Percentiles rank a stretch among this genome's conserved stretches.
Conservation (phyloP, 768 basidiomycete species). For the Lactifluus hygrophoroides region DNA sequence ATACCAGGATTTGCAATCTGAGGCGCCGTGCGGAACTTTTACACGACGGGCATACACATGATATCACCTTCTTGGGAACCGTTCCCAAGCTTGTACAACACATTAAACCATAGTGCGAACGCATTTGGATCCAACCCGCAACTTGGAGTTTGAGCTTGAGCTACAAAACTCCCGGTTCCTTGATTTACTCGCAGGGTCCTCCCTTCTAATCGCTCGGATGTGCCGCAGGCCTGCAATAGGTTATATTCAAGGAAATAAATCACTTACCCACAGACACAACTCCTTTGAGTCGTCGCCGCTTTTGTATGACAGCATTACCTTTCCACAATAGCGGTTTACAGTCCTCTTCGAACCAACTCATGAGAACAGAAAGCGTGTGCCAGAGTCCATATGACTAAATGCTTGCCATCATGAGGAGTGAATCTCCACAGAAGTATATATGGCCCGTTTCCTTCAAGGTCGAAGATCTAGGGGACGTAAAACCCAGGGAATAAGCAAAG, state of each 20-base stretch:
- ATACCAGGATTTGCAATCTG: not conserved
- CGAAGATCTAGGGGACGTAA: too few relatives aligned
- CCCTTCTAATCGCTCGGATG: not conserved
- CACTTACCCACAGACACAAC: too few relatives aligned
- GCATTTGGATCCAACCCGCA: not conserved
- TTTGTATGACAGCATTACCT: too few relatives aligned
- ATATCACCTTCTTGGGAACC: not conserved
- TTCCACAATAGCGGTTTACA: not conserved
- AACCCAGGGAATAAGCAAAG: too few relatives aligned
- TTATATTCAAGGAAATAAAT: too few relatives aligned
- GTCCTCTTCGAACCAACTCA: not conserved
- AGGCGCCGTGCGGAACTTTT: not conserved
- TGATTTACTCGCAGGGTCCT: not conserved
- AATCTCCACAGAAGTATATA: too few relatives aligned
- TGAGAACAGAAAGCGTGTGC: not conserved
- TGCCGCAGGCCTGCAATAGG: not conserved
- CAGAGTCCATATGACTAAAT: too few relatives aligned
- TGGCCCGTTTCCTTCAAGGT: too few relatives aligned
- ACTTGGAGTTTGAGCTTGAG: not conserved
- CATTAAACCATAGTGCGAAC: not conserved
- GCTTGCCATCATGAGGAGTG: too few relatives aligned
- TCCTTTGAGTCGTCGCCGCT: too few relatives aligned
- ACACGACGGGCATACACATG: not conserved
- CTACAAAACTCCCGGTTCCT: not conserved
- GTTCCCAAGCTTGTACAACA: not conserved